Base-by-base conservation (phyloP, 202 grass and related monocot genomes). In the Eragrostis tef region DNA sequence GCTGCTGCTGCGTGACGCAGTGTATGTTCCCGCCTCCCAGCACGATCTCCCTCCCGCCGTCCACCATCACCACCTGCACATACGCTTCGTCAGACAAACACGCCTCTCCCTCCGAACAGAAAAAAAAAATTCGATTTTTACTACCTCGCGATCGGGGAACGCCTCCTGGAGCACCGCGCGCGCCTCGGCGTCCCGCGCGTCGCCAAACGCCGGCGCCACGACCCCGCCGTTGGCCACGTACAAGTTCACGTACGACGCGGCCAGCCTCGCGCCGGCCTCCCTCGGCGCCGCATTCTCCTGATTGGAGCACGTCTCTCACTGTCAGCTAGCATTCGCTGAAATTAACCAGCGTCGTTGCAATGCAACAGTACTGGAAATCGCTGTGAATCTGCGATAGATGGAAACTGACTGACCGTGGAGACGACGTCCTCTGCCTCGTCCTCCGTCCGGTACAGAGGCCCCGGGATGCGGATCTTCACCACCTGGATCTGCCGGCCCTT, bases 1-100 rank as follows among this genome's bases (percentile, higher is more conserved):
- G 94, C 78, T 97, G 94, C 75, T 97, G 94, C 85, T 97, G 94
- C 54, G 92, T 97, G 74, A 94, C 90, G 90, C 92, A 97, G 65
- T 97, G 94, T 67, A 97, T 86, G 64, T 97, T 97, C 7, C 94
- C 94, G 34, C 94, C 94, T 75, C 86, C 94, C 44, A 97, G 79
- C 31, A 87, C 92, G 75, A 97, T 92, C 80, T 97, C 94, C 27
- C 94, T 92, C 2, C 71, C 86, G 75, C 90, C 92, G 81, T 94
- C 77, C 2, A 97, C 90, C 92, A 93, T 93, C 73, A 94, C 86
- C 77, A 97, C 90, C 94, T 97, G 73, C 25, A 22, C 4, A 34
- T 34, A 24, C 15, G 2, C 14, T 15, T 67, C 13, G 2, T 73
- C 63, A 61, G n/a, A n/a, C n/a, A 34, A 34, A 34, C 31, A 4